phyloP scores from a whole-genome alignment of 495 filamentous ascomycete species.

The Astrothelium subdiscretum region DNA sequence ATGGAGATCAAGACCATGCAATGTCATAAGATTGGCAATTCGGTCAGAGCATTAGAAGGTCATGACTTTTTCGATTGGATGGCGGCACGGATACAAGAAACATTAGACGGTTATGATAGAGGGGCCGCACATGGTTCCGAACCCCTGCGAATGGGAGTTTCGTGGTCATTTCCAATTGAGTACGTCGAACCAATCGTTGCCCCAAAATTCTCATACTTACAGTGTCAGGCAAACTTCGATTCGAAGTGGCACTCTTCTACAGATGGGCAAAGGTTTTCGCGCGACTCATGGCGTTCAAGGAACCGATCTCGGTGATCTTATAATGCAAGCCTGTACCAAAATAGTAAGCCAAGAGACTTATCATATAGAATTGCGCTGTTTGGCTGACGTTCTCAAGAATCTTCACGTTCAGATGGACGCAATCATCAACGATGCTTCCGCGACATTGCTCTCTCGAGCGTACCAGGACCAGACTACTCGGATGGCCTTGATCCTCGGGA shows the following conservation, averaged over 20 bases:
- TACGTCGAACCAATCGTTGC: constrained; percentile 22
- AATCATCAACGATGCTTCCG: constrained; percentile 33
- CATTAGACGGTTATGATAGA: constrained; percentile 31
- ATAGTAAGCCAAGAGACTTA: constrained; percentile 17
- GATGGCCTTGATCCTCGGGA: constrained; percentile 34
- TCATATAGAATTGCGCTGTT: neutral
- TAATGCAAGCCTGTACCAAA: constrained; percentile 45
- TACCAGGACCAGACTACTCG: constrained; percentile 29
- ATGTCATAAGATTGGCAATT: constrained; percentile 42
- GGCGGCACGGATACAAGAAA: constrained; percentile 45
- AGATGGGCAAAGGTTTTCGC: constrained; percentile 58
- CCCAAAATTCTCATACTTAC: neutral
- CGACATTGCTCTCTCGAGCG: constrained; percentile 33
- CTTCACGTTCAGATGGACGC: constrained; percentile 31
- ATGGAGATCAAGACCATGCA: constrained; percentile 41
- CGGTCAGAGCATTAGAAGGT: constrained; percentile 41
- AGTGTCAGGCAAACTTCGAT: constrained; percentile 41
- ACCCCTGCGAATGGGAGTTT: constrained; percentile 46
- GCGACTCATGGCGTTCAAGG: constrained; percentile 47
- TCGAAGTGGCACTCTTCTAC: constrained; percentile 43
- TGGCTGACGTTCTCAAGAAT: constrained; percentile 10
- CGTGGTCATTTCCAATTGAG: constrained; percentile 61
- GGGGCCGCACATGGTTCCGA: constrained; percentile 14
- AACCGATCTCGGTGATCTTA: constrained; percentile 46
- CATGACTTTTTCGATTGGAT: constrained; percentile 59